Conservation (phyloP, 1,284 basidiomycete genomes). For the Mycena sp. region DNA sequence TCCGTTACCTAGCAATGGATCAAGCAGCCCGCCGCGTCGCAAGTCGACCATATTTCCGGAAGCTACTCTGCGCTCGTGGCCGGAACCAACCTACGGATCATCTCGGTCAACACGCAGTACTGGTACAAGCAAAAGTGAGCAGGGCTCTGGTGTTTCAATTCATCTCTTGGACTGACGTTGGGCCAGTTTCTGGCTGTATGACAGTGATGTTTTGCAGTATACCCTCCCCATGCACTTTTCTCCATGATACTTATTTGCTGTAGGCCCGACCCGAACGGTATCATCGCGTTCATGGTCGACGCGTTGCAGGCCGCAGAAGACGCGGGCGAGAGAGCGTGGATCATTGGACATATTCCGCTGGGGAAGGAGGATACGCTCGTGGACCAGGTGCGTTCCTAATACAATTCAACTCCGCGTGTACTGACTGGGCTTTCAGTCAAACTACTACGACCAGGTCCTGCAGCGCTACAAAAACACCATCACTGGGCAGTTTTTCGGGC, state of each 20-base stretch:
- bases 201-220: constrained; percentile 27
- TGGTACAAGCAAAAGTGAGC: constrained; percentile 66
- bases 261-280: constrained; percentile 15
- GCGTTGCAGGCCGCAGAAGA: constrained; percentile 54
- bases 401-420: background rate
- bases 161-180: constrained; percentile 1
- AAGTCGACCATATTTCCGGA: constrained; percentile 57
- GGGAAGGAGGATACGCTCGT: constrained; percentile 45
- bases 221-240: background rate
- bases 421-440: constrained; percentile 38
- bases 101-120: constrained; percentile 65
- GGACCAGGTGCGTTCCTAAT: constrained; percentile 26
- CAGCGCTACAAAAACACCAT: constrained; percentile 56
- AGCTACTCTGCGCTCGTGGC: constrained; percentile 54
- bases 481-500: constrained; percentile 58
- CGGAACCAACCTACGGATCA: constrained; percentile 59
- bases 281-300: constrained; percentile 36
- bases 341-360: constrained; percentile 51
- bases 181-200: constrained; percentile 57
- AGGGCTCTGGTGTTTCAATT: constrained; percentile 20
- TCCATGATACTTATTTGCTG: background rate
- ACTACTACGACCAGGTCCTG: constrained; percentile 56
- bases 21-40: constrained; percentile 42
- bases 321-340: constrained; percentile 50
- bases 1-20: constrained; percentile 15